phyloP scores from a whole-genome alignment of 83 land plant species.

The Picea engelmannii region DNA sequence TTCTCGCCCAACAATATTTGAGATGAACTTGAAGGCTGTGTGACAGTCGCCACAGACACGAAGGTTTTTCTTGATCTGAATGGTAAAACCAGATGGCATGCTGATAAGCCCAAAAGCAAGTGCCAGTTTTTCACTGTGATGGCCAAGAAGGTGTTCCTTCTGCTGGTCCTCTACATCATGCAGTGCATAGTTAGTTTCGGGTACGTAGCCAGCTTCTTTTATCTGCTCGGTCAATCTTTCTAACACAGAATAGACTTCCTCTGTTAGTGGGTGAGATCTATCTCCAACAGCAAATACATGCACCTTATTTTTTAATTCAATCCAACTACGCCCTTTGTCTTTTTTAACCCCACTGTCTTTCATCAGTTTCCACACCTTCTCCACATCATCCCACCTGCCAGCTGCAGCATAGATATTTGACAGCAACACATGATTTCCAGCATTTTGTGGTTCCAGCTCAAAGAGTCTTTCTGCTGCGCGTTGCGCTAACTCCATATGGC shows the following conservation, averaged over 20 bases:
- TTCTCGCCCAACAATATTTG: neutral
- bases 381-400: too few species aligned
- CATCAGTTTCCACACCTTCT: neutral
- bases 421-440: neutral
- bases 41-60: too few species aligned
- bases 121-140: slow-evolving; percentile 6
- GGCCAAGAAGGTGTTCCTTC: slow-evolving; percentile 4
- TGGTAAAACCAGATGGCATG: too few species aligned
- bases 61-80: too few species aligned
- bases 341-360: neutral
- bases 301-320: slow-evolving; percentile 3
- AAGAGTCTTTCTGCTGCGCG: neutral
- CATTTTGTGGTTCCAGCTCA: slow-evolving; percentile 9
- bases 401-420: too few species aligned
- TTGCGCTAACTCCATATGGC: slow-evolving; percentile 6
- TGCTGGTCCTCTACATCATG: slow-evolving; percentile 10
- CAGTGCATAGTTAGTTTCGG: neutral
- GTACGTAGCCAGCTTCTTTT: neutral
- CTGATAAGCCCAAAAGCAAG: too few species aligned
- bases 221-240: slow-evolving; percentile 2
- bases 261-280: slow-evolving; percentile 4
- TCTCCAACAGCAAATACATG: slow-evolving; percentile 9
- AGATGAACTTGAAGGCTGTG: slow-evolving; percentile 4
- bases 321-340: slow-evolving; percentile 7
- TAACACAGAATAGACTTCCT: neutral